These are phyloP conservation scores for Plenodomus lindquistii DNA, from an alignment of 2,329 filamentous ascomycete species.

Conservation along the genomic window DNA sequence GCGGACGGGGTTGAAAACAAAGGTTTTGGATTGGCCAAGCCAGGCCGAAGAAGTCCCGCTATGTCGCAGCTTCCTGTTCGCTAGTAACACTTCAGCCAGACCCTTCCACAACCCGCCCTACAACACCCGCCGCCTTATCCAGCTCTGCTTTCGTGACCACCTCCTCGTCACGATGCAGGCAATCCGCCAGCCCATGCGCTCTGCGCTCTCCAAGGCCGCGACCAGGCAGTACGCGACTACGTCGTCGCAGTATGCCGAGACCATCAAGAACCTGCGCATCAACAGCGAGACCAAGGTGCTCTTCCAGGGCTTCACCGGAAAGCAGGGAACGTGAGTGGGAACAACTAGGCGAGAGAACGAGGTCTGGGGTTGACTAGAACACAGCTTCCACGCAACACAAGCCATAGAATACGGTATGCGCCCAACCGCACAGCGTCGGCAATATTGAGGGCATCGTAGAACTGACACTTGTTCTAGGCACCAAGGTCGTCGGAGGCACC, in stretches of 20 bases:
- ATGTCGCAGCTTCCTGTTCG: slow-evolving; percentile 27
- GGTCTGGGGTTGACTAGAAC: slow-evolving; percentile 17
- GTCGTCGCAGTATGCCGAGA: slow-evolving; percentile 58
- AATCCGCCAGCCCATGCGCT: slow-evolving; percentile 73
- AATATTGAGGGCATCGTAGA: slow-evolving; percentile 18
- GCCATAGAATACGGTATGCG: slow-evolving; percentile 94
- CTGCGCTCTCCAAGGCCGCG: slow-evolving; percentile 68
- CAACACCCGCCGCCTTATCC: slow-evolving; percentile 18
- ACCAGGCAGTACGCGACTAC: slow-evolving; percentile 77
- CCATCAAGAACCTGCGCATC: slow-evolving; percentile 78
- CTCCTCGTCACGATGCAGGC: slow-evolving; percentile 73
- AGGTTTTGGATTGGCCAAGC: slow-evolving; percentile 24
- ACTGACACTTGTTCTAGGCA: slow-evolving; percentile 63
- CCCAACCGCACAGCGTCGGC: slow-evolving; percentile 16
- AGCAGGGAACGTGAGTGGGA: slow-evolving; percentile 74
- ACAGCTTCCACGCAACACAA: slow-evolving; percentile 94
- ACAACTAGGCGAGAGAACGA: not conserved
- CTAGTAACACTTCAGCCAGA: slow-evolving; percentile 8
- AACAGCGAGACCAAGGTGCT: slow-evolving; percentile 91
- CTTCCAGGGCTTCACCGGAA: slow-evolving; percentile 96
- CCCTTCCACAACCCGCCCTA: slow-evolving; percentile 21
- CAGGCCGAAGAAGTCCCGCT: slow-evolving; percentile 23
- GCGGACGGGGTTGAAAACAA: slow-evolving; percentile 13
- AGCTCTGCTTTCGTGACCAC: slow-evolving; percentile 31
- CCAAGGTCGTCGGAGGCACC: slow-evolving; percentile 95